A percentile compares a stretch with the other conserved stretches of the same genome.
phyloP scores from a whole-genome alignment of 495 filamentous ascomycete species.

The Penicillium bialowiezense region DNA sequence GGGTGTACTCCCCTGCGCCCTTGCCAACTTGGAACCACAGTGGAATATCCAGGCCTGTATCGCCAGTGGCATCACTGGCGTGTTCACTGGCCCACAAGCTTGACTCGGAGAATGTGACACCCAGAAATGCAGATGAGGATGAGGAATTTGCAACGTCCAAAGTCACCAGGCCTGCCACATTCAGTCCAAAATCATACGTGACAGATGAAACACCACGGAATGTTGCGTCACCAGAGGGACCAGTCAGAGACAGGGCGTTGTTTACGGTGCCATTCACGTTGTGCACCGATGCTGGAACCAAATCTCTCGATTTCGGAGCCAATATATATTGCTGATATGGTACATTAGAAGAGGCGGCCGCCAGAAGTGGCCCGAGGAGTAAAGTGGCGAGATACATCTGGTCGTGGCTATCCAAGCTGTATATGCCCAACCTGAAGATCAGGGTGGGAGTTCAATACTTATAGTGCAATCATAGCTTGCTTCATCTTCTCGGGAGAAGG shows the following conservation, averaged over 20 bases:
- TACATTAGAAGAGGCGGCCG: not conserved
- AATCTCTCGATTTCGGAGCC: slow-evolving; percentile 33
- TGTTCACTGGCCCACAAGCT: slow-evolving; percentile 40
- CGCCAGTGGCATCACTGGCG: slow-evolving; percentile 39
- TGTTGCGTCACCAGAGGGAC: not conserved
- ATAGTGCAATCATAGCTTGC: no score
- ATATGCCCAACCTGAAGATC: no score
- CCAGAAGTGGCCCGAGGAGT: not conserved
- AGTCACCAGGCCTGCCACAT: slow-evolving; percentile 41
- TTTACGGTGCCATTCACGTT: slow-evolving; percentile 37
- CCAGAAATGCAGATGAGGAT: slow-evolving; percentile 33
- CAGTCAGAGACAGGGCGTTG: slow-evolving; percentile 25
- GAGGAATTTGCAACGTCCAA: slow-evolving; percentile 28
- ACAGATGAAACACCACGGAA: slow-evolving; percentile 32
- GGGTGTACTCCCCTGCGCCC: slow-evolving; percentile 28
- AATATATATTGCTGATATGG: slow-evolving; percentile 41
- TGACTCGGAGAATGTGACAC: slow-evolving; percentile 43
- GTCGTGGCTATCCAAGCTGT: no score
- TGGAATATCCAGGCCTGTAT: slow-evolving; percentile 37
- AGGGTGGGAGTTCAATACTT: no score
- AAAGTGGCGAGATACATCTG: slow-evolving; percentile 26
- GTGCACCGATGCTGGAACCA: slow-evolving; percentile 31
- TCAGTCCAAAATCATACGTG: slow-evolving; percentile 46
- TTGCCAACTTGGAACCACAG: slow-evolving; percentile 34
- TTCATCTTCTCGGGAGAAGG: no score